Conservation (phyloP, 495 filamentous ascomycete genomes). For the Articulospora tetracladia region DNA sequence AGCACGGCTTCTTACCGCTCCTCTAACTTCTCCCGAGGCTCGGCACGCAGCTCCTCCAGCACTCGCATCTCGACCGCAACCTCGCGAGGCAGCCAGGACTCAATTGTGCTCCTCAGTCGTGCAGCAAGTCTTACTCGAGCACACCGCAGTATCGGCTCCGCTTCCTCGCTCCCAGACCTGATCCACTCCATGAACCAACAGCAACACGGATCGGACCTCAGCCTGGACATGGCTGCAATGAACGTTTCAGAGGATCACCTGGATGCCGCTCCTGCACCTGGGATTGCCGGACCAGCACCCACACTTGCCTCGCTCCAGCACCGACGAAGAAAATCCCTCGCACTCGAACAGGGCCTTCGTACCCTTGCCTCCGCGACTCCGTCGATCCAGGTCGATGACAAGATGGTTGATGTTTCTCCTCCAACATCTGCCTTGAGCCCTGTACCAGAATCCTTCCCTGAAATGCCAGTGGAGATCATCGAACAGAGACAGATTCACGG, state of each 20-base stretch:
- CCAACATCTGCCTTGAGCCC: slow-evolving; percentile 11
- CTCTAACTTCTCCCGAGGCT: slow-evolving; percentile 23
- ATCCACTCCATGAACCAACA: slow-evolving; percentile 10
- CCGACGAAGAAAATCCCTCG: slow-evolving; percentile 8
- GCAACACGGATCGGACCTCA: neutral
- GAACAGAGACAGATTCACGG: slow-evolving; percentile 9
- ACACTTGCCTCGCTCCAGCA: slow-evolving; percentile 9
- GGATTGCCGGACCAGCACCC: neutral
- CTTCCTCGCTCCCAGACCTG: slow-evolving; percentile 26
- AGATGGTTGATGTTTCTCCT: no score
- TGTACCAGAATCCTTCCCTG: slow-evolving; percentile 12
- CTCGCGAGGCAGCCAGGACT: slow-evolving; percentile 23
- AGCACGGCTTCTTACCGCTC: slow-evolving; percentile 24
- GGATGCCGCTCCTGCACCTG: slow-evolving; percentile 1
- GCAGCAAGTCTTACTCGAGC: slow-evolving; percentile 8
- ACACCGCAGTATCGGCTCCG: slow-evolving; percentile 20
- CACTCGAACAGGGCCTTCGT: slow-evolving; percentile 11
- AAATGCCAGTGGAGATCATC: neutral
- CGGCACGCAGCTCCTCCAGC: slow-evolving; percentile 19
- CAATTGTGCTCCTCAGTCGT: slow-evolving; percentile 9
- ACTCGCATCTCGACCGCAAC: slow-evolving; percentile 16
- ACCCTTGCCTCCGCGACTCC: slow-evolving; percentile 9
- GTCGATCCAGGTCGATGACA: neutral
- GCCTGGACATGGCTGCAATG: neutral
- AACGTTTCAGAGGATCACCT: neutral